Evolutionary conservation across 495 filamentous ascomycete genomes (phyloP), one percentile per base, ranked within the genome.

Genomic region (Hapsidospora chrysogenum): DNA sequence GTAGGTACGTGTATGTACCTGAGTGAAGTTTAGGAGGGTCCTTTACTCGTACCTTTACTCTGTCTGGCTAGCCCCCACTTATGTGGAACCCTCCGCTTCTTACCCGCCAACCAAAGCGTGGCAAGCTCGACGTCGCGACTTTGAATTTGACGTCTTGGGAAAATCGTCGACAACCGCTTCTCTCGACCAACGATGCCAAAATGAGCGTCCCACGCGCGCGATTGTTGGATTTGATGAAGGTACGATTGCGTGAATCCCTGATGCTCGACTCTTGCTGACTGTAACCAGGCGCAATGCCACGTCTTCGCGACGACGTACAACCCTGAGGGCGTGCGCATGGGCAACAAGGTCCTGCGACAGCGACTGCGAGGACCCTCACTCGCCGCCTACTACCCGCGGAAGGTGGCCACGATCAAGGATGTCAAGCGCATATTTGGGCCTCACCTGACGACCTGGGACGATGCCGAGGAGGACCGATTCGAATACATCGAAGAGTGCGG

Each of bases 301-400:
- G 75, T 97, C 54, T 97, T 97, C 66, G 74, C 72, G 31, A 76
- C 76, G 17, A 92, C 80, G 31, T 95, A 74, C 66, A 97, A 97
- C 58, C 89, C 89, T 9, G 62, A 77, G 18, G 57, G 74, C 40
- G 52, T 78, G 37, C 79, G 89, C 43, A 68, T 79, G 29, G 89
- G 89, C 41, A 92, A 84, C 61, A 86, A 85, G 50, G 63, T 95
- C 45, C 64, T 97, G 27, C 78, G 85, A 43, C 77, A 94, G 52
- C 70, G 84, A 39, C 64, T 95, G 19, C 70, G 67, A 42, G 89
- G 89, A 6, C 80, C 84, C 16, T 47, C 79, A 0, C 57, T 93
- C 33, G 75, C 74, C 14, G 64, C 78, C 39, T 97, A 92, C 64
- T 97, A 97, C 52, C 87, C 89, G 1, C 72, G 70, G 20, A 74